Base-by-base conservation (phyloP, 2,329 filamentous ascomycete species). In the Trichoderma sp. region DNA sequence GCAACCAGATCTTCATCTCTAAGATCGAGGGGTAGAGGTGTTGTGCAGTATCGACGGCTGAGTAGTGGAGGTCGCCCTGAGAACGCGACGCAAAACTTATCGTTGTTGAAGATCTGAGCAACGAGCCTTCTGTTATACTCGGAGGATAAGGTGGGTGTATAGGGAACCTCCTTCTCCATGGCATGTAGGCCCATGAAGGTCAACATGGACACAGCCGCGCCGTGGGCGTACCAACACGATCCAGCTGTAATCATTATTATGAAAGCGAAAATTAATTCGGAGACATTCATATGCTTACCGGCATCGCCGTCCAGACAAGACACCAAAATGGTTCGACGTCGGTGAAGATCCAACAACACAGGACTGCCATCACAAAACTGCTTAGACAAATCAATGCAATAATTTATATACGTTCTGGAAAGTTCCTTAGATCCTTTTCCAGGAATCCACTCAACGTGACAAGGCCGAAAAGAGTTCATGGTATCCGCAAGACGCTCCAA, bases 1-100 rank as follows among this genome's bases (percentile, higher is more conserved):
- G 84, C 83, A 29, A 90, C 81, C 0, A 89, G 81, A 12, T 88
- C 84, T 1, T 85, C 81, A 63, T 91, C 89, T 7, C 82, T 83
- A 0, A 92, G 79, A 78, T 91, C 90, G 0, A 91, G 82, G 0
- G 90, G 89, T 1, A 87, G 79, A 24, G 89, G 88, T 1, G 89
- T 86, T 5, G 85, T 85, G 67, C 86, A 88, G 78, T 91, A 91
- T 1, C 88, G 85, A 31, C 88, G 85, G 9, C 85, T 85, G 8
- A 90, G 79, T 2, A 87, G 80, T 0, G 90, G 89, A 1, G 90
- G 90, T 0, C 89, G 83, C 0, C 90, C 90, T 0, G 87, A 86
- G 64, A 91, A 90, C 0, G 87, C 85, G 0, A 88, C 86, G 0
- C 84, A 82, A 11, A 85, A 85, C 60, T 90, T 90, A 78, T 91